These are phyloP conservation scores for Epichloe brachyelytri DNA, from an alignment of 2,329 filamentous ascomycete genomes.

Conservation along the genomic window DNA sequence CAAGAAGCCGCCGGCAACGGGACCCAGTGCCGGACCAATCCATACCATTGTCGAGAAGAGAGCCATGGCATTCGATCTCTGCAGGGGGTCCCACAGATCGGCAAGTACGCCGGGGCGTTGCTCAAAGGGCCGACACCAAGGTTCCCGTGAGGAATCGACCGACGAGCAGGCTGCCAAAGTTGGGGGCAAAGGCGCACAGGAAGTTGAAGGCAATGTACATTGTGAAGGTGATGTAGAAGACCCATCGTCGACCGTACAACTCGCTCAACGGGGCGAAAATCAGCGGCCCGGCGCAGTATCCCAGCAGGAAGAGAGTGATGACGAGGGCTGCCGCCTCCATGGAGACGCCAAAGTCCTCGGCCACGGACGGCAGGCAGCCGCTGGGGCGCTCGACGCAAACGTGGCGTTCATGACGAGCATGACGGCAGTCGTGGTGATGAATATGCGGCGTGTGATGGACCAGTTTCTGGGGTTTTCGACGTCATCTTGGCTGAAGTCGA, in stretches of 20 bases:
- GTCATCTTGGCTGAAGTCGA: conserved; percentile 38
- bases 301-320: conserved; percentile 41
- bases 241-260: conserved; percentile 41
- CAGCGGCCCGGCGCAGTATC: conserved; percentile 44
- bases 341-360: conserved; percentile 30
- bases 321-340: conserved; percentile 33
- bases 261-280: conserved; percentile 45
- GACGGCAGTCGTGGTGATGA: conserved; percentile 28
- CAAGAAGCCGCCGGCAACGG: conserved; percentile 43
- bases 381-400: conserved; percentile 29
- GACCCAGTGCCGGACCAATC: conserved; percentile 39
- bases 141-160: conserved; percentile 43
- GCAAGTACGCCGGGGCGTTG: conserved; percentile 37
- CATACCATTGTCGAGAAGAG: conserved; percentile 40
- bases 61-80: conserved; percentile 41
- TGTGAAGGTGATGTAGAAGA: conserved; percentile 37
- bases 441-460: conserved; percentile 25
- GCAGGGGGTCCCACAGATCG: conserved; percentile 38
- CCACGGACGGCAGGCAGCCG: conserved; percentile 19
- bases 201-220: conserved; percentile 38
- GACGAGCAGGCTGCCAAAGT: conserved; percentile 37
- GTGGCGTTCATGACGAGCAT: conserved; percentile 42
- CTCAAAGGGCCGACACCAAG: conserved; percentile 37
- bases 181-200: conserved; percentile 41
- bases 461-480: conserved; percentile 38